Conservation (phyloP, 2,329 filamentous ascomycete species). For the Fusarium brachygibbosum region DNA sequence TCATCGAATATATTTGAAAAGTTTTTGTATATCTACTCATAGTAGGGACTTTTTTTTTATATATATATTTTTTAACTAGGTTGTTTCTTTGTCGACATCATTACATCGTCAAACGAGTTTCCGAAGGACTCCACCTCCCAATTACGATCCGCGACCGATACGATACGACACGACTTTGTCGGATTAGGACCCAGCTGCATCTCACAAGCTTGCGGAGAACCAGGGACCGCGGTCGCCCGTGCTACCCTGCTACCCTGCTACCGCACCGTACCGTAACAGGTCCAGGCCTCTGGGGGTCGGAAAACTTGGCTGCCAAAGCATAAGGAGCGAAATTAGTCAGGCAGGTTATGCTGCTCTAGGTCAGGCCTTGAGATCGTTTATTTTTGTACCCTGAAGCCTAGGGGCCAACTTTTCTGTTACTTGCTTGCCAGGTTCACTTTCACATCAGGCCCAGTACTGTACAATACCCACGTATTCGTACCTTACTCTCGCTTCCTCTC, state of each 20-base stretch:
- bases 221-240: conserved; percentile 35
- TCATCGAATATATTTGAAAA: neutral
- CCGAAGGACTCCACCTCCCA: conserved; percentile 37
- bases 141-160: conserved; percentile 45
- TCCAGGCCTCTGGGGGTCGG: neutral
- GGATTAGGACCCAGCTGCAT: conserved; percentile 31
- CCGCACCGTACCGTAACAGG: conserved; percentile 22
- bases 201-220: conserved; percentile 44
- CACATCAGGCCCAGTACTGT: conserved; percentile 21
- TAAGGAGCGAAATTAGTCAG: no score
- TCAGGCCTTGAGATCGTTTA: no score
- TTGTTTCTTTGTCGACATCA: conserved; percentile 28
- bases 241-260: conserved; percentile 22
- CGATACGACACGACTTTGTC: conserved; percentile 43
- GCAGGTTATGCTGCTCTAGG: no score
- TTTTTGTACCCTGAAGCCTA: no score
- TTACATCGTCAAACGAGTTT: conserved; percentile 31
- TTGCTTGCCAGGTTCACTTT: neutral
- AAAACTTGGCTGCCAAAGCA: no score
- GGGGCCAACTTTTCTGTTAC: no score
- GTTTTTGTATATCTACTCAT: neutral
- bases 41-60: no score
- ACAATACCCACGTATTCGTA: conserved; percentile 42
- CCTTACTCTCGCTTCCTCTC: conserved; percentile 20
- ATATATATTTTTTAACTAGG: neutral